These are phyloP conservation scores for Haplosporangium sp. DNA, from an alignment of 371 early-diverging fungal species.

Conservation along the genomic window DNA sequence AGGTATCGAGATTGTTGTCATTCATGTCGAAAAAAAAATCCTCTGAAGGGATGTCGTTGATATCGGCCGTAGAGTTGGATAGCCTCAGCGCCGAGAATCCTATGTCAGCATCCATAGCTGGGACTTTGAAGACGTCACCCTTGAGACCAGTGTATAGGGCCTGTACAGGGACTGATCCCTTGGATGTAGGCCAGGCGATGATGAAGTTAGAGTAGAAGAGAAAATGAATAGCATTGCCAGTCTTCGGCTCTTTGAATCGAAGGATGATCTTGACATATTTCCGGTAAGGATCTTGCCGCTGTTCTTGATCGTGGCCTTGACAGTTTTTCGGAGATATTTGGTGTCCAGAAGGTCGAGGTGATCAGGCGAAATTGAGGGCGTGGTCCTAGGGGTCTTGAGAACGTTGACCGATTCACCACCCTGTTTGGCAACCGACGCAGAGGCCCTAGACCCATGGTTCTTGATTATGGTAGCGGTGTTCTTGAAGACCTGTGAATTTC, in stretches of 20 bases:
- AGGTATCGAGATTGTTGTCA: conserved; percentile 4
- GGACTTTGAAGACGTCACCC: conserved; percentile 57
- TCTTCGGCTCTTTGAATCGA: conserved; percentile 54
- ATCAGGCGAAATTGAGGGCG: conserved; percentile 66
- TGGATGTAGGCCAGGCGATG: conserved; percentile 23
- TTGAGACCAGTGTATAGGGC: conserved; percentile 64
- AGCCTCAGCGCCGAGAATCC: neutral
- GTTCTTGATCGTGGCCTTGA: conserved; percentile 66
- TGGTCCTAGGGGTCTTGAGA: conserved; percentile 63
- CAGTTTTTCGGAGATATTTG: conserved; percentile 51
- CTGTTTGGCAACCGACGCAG: conserved; percentile 64
- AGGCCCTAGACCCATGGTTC: conserved; percentile 45
- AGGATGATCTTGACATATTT: conserved; percentile 52
- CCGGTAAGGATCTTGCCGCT: conserved; percentile 59
- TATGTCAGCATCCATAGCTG: conserved; percentile 48
- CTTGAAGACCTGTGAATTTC: conserved; percentile 48
- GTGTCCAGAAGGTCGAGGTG: conserved; percentile 71
- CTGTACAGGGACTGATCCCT: conserved; percentile 30
- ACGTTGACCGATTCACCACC: conserved; percentile 79
- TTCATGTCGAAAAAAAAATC: no score
- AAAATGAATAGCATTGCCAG: conserved; percentile 8
- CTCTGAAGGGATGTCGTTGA: no score
- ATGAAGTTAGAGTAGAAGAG: conserved; percentile 38
- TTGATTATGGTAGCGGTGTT: conserved; percentile 63
- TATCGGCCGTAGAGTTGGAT: neutral